A percentile compares a stretch with the other conserved stretches of the same genome.
phyloP scores from a whole-genome alignment of 306 rosid species.

The Cucurbita argyrosperma region DNA sequence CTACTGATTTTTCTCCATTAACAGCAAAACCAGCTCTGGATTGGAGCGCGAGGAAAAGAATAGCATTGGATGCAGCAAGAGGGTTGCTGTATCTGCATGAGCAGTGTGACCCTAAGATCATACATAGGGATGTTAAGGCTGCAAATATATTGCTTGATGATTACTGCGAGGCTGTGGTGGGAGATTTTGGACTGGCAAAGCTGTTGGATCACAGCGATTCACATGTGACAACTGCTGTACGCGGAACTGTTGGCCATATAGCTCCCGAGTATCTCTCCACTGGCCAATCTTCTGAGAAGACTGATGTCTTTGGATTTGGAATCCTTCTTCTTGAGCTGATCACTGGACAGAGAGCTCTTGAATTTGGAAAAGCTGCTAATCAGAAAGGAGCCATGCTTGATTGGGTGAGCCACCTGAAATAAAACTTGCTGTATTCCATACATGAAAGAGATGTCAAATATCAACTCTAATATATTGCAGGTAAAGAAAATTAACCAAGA shows the following conservation, averaged over 20 bases:
- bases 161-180: conserved; percentile 82
- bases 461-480: conserved; percentile 19
- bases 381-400: conserved; percentile 96
- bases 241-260: conserved; percentile 97
- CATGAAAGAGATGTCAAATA: background rate
- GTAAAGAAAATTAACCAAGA: conserved; percentile 82
- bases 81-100: conserved; percentile 82
- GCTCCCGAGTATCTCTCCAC: conserved; percentile 98
- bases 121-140: conserved; percentile 95
- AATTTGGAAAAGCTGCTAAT: conserved; percentile 76
- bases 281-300: conserved; percentile 95
- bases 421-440: background rate
- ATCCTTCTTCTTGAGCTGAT: conserved; percentile 83
- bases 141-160: conserved; percentile 92
- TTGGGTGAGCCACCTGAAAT: conserved; percentile 39
- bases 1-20: background rate
- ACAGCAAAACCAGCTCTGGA: conserved; percentile 72
- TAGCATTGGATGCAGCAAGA: conserved; percentile 89
- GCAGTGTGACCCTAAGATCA: conserved; percentile 96
- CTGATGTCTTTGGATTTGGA: conserved; percentile 95
- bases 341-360: conserved; percentile 82
- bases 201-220: conserved; percentile 81
- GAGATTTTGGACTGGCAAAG: conserved; percentile 94
- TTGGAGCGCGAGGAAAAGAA: conserved; percentile 82
- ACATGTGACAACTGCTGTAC: conserved; percentile 89